Evolutionary conservation across 2,329 filamentous ascomycete species (phyloP), one percentile per base, ranked within the genome.

Genomic region (Aspergillus candidus): DNA sequence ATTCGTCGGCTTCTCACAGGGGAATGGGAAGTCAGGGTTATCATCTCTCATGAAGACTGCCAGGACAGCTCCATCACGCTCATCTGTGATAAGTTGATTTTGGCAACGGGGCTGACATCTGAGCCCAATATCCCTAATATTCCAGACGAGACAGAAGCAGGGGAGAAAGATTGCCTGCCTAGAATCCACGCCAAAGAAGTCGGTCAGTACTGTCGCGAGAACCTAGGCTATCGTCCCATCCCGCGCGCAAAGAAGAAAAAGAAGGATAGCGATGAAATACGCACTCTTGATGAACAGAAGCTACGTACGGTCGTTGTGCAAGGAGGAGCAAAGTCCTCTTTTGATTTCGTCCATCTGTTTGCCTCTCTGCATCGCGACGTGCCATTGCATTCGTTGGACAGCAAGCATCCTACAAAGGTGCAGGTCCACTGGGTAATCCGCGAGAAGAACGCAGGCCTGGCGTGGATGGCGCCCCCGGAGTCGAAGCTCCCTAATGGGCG

Each of bases 31-130:
- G 42, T 61, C n/a, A 35, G 46, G 1, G 49, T 59, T 11, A 37
- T 29, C 6, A 27, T 42, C n/a, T 37, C 35, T 8, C 45, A 45
- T 7, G 12, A 11, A 15, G 12, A 44, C 1, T 11, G 18, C 3
- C 41, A 13, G 3, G 22, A 27, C 22, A 5, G 7, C 22, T 11
- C 22, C 1, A 31, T 50, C 3, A 49, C 38, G 0, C 31, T 60
- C 6, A 40, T 55, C 6, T 60, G 57, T 33, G 57, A 62, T 30
- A 61, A 60, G 27, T 44, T 62, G 11, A 52, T 60, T 6, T 17
- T 62, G 4, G 58, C 59, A 7, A 58, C 57, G 1, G 58, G 59
- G 6, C 38, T 62, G 6, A 59, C 55, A 4, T 59, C 58, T 0
- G 44, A 56, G 15, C 58, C 58, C 8, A 56, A 55, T 30, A 17